These are phyloP conservation scores for Xylariaceae sp. DNA, from an alignment of 2,329 filamentous ascomycete species.

Conservation along the genomic window DNA sequence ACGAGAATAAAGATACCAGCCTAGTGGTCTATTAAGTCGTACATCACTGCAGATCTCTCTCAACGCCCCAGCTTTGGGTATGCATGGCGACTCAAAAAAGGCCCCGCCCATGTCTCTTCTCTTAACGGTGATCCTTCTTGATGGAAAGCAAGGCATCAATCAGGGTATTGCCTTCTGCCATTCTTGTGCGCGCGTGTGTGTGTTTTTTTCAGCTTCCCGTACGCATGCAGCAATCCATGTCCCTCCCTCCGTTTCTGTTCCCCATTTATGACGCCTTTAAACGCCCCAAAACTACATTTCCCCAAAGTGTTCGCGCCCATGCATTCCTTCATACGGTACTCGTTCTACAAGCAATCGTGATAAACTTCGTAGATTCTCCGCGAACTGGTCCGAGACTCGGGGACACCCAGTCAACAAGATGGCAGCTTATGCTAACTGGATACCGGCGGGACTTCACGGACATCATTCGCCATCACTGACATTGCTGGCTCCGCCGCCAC, in stretches of 20 bases:
- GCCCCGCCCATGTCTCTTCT: slow-evolving; percentile 1
- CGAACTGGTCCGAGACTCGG: not conserved
- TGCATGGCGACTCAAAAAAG: slow-evolving; percentile 4
- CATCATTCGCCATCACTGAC: slow-evolving; percentile 30
- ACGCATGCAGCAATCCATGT: slow-evolving; percentile 28
- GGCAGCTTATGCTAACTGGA: not conserved
- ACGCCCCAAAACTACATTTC: slow-evolving; percentile 17
- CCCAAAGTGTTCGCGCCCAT: slow-evolving; percentile 3
- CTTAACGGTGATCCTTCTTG: slow-evolving; percentile 8
- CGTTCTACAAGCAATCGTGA: slow-evolving; percentile 9
- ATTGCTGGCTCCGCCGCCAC: slow-evolving; percentile 17
- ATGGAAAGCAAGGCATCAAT: slow-evolving; percentile 14
- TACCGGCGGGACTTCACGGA: slow-evolving; percentile 15
- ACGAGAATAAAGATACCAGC: slow-evolving; percentile 9
- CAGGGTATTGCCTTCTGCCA: slow-evolving; percentile 26
- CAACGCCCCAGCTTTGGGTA: slow-evolving; percentile 6
- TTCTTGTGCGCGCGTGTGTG: not conserved
- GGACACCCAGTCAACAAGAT: not conserved
- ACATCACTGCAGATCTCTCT: slow-evolving; percentile 10
- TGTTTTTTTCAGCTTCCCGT: slow-evolving; percentile 24
- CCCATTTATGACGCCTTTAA: slow-evolving; percentile 11
- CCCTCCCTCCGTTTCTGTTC: slow-evolving; percentile 17
- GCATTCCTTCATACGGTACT: slow-evolving; percentile 16
- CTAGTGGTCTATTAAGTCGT: slow-evolving; percentile 19
- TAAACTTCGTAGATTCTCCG: not conserved